phyloP scores from a whole-genome alignment of 2,329 filamentous ascomycete genomes.

The Monilinia fructigena region DNA sequence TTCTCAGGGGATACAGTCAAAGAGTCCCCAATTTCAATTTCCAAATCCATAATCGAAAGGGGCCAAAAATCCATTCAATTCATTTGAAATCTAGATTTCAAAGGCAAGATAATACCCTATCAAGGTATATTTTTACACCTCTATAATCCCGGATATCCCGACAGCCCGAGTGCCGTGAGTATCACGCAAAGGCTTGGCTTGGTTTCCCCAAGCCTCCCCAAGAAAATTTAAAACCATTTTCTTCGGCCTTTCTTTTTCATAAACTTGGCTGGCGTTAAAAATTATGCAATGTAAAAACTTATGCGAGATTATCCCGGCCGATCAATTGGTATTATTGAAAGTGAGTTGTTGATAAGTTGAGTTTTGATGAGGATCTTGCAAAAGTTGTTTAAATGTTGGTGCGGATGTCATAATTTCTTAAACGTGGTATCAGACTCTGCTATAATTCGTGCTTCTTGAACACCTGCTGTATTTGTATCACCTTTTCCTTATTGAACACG shows the following conservation, averaged over 20 bases:
- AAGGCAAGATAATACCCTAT: too few relatives aligned
- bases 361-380: too few relatives aligned
- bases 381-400: too few relatives aligned
- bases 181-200: background rate
- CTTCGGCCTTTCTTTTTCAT: background rate
- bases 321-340: background rate
- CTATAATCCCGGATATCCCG: background rate
- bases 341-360: background rate
- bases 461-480: background rate
- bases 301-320: background rate
- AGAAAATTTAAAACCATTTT: background rate
- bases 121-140: background rate
- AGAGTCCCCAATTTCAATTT: too few relatives aligned
- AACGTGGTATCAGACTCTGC: background rate
- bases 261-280: background rate
- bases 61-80: too few relatives aligned
- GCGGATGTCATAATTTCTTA: background rate
- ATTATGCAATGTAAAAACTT: background rate
- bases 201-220: conserved; percentile 10
- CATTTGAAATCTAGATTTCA: too few relatives aligned
- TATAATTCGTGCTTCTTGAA: background rate
- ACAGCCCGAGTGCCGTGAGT: background rate
- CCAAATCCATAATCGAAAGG: too few relatives aligned
- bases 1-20: too few relatives aligned
- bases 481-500: background rate